Base-by-base conservation (phyloP, 495 filamentous ascomycete genomes). In the Penicillium cataractarum region DNA sequence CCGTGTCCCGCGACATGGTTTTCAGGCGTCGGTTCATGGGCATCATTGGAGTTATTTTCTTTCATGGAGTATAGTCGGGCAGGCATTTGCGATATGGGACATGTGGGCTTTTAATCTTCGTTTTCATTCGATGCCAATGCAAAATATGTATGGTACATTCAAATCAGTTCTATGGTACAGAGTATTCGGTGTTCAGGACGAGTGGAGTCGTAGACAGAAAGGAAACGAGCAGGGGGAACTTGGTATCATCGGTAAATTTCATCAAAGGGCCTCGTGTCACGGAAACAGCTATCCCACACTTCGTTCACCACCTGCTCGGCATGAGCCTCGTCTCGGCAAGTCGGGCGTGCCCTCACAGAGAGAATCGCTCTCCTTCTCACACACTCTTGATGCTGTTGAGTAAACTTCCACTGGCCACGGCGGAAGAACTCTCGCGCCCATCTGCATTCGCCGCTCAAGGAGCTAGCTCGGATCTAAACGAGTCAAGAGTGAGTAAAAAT, bases 231-330 rank as follows among this genome's bases (percentile, higher is more conserved):
- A 46, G 37, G 13, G 61, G 8, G 44, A 27, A 55, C 27, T 48
- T 50, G 57, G 61, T 68, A 67, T 89, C 76, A 99, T 78, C 92
- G 86, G 74, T 96, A 99, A 33, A 99, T 93, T 69, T 97, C 93
- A 75, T 97, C 92, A 76, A 99, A 99, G 10, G 95, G 95, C 64
- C 96, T 80, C 4, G 93, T 97, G 75, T 99, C 95, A 35, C 84
- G 78, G 70, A 96, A 98, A 76, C 96, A 98, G 65, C 92, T 97
- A 65, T 97, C 93, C 91, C 93, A 99, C 29, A 98, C 96, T 76
- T 96, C 89, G 76, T 97, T 95, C 55, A 99, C 92, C 39, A 95
- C 87, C 75, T 88, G 92, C 42, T 85, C 84, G 9, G 95, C 96
- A 64, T 97, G 90, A 24, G 86, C 88, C 69, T 96, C 91, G 75